Evolutionary conservation across 192 early-diverging fungal species (phyloP).

Genomic region (Entomortierella parvispora): DNA sequence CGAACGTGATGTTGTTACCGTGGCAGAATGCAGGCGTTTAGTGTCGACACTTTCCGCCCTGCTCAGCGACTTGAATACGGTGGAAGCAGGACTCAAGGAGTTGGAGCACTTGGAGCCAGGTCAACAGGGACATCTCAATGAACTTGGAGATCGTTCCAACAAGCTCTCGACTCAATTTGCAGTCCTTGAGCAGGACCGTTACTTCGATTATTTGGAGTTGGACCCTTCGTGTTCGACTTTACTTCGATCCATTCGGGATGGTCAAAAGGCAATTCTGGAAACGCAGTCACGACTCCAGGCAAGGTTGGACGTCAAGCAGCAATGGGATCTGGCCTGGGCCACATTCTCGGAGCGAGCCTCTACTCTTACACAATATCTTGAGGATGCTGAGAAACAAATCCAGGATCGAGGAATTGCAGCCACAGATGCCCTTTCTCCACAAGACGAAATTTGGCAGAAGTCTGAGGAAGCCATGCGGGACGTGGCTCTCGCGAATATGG

Average conservation of each 20-base stretch:
- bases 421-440: conserved; percentile 10
- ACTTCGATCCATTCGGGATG: conserved; percentile 17
- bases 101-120: conserved; percentile 33
- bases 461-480: conserved; percentile 11
- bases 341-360: conserved; percentile 17
- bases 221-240: conserved; percentile 28
- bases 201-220: conserved; percentile 13
- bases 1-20: conserved; percentile 25
- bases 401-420: conserved; percentile 3
- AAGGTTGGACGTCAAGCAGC: conserved; percentile 29
- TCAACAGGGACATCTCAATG: conserved; percentile 14
- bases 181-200: conserved; percentile 30
- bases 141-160: conserved; percentile 15
- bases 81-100: conserved; percentile 14
- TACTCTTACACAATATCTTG: conserved; percentile 29
- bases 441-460: conserved; percentile 19
- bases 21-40: conserved; percentile 26
- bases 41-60: conserved; percentile 4
- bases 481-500: conserved; percentile 15
- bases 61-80: neutral
- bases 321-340: conserved; percentile 41
- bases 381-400: conserved; percentile 9
- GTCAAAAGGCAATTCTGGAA: conserved; percentile 23
- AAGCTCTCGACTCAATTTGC: conserved; percentile 15
- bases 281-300: conserved; percentile 27